A percentile compares a stretch with the other conserved stretches of the same genome.
Evolutionary conservation across 2,329 filamentous ascomycete genomes (phyloP).

Genomic region (Fusarium succisae): DNA sequence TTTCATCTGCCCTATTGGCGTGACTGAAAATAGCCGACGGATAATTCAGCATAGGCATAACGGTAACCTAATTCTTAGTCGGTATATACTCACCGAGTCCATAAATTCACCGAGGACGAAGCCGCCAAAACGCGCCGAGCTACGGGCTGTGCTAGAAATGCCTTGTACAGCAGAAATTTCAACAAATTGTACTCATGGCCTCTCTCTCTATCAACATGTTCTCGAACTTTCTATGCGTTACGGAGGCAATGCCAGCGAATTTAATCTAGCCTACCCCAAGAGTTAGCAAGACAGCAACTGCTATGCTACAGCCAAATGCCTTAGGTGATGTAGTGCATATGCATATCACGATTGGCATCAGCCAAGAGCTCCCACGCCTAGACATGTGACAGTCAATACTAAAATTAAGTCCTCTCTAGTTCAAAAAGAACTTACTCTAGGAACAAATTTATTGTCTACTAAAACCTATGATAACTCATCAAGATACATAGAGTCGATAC

Average conservation of each 20-base stretch:
- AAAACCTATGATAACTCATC: background rate
- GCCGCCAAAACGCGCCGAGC: background rate
- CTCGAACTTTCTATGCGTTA: background rate
- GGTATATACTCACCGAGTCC: background rate
- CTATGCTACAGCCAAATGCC: too few species aligned
- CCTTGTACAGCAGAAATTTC: background rate
- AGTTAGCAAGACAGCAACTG: background rate
- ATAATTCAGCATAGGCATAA: background rate
- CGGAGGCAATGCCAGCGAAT: accelerated
- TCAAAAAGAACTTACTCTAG: too few species aligned
- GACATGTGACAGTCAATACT: background rate
- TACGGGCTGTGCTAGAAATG: too few species aligned
- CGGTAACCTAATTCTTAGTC: background rate
- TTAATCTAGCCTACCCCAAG: background rate
- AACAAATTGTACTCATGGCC: background rate
- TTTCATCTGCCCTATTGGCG: background rate
- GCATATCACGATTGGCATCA: background rate
- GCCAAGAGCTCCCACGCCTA: too few species aligned
- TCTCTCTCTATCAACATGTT: background rate
- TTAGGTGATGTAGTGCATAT: background rate
- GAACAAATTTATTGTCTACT: background rate
- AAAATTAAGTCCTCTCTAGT: background rate
- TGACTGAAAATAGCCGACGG: background rate
- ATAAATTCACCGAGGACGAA: background rate
- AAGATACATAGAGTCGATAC: background rate